Conservation (phyloP, 768 basidiomycete species). For the Mycena indigotica region DNA sequence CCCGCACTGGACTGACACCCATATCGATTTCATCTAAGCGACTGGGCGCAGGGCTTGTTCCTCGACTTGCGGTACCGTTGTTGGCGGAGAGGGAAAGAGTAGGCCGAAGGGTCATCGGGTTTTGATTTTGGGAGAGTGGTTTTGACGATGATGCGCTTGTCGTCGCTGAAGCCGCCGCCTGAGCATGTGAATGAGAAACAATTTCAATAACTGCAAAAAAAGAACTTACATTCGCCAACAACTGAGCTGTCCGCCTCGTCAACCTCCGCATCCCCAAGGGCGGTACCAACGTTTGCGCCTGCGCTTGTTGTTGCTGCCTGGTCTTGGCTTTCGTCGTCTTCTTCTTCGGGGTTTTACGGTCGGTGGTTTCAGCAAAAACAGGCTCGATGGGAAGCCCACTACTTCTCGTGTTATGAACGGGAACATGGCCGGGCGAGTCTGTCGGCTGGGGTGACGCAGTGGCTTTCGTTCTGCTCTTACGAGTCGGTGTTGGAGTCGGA, state of each 20-base stretch:
- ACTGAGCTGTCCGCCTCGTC: background rate
- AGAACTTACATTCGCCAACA: background rate
- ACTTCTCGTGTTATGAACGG: background rate
- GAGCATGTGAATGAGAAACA: background rate
- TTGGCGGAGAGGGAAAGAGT: background rate
- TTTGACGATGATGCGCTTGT: background rate
- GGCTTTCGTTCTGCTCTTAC: background rate
- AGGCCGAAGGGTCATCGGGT: constrained; percentile 12
- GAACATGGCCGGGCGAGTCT: background rate
- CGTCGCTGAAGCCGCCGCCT: background rate
- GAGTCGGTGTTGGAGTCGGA: background rate
- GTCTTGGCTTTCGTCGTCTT: background rate
- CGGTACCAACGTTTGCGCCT: background rate
- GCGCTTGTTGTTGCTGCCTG: background rate
- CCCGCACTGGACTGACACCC: constrained; percentile 7
- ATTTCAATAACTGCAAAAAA: background rate
- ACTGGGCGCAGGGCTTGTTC: constrained; percentile 10
- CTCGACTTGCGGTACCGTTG: background rate
- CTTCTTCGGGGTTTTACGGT: background rate
- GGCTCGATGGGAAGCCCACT: background rate
- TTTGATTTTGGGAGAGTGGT: background rate
- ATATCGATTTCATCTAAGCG: constrained; percentile 24
- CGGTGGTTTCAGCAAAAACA: background rate
- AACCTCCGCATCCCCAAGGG: background rate
- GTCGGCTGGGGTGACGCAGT: background rate